phyloP scores from a whole-genome alignment of 352 stramenopile genomes.

The Saprolegnia diclina region DNA sequence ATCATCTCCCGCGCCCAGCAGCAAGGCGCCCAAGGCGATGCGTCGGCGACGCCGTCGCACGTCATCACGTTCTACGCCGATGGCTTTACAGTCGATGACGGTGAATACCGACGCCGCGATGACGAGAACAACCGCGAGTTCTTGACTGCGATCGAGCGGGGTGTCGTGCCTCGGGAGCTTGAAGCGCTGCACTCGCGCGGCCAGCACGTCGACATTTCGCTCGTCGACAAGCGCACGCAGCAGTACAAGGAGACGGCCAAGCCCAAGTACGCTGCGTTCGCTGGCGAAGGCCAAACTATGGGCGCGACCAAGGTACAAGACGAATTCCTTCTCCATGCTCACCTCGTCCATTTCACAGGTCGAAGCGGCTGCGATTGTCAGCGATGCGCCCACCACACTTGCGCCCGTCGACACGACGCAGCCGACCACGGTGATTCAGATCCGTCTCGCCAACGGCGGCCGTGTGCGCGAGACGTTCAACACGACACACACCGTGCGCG shows the following conservation, averaged over 20 bases:
- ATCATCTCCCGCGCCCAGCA: slow-evolving; percentile 79
- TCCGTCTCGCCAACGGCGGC: slow-evolving; percentile 80
- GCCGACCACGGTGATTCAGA: slow-evolving; percentile 83
- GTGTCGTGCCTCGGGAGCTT: slow-evolving; percentile 66
- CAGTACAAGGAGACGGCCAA: slow-evolving; percentile 62
- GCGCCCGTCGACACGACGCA: slow-evolving; percentile 81
- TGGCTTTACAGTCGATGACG: slow-evolving; percentile 79
- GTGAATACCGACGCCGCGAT: slow-evolving; percentile 59
- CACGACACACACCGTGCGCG: slow-evolving; percentile 79
- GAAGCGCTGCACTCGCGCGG: slow-evolving; percentile 56
- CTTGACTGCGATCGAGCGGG: slow-evolving; percentile 72
- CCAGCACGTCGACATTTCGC: slow-evolving; percentile 70
- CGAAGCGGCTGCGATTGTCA: slow-evolving; percentile 30
- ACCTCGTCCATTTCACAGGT: slow-evolving; percentile 26
- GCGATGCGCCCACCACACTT: slow-evolving; percentile 33
- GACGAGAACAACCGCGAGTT: slow-evolving; percentile 72
- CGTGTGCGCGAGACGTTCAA: slow-evolving; percentile 81
- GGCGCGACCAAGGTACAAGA: slow-evolving; percentile 28
- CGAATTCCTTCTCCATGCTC: slow-evolving; percentile 16
- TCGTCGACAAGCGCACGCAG: slow-evolving; percentile 82
- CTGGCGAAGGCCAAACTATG: slow-evolving; percentile 76
- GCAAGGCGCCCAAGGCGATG: slow-evolving; percentile 39
- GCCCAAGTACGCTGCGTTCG: slow-evolving; percentile 84
- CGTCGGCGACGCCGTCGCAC: slow-evolving; percentile 30
- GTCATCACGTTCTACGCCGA: slow-evolving; percentile 83